phyloP scores from a whole-genome alignment of 2,329 filamentous ascomycete genomes.

The Fusarium marasasianum region DNA sequence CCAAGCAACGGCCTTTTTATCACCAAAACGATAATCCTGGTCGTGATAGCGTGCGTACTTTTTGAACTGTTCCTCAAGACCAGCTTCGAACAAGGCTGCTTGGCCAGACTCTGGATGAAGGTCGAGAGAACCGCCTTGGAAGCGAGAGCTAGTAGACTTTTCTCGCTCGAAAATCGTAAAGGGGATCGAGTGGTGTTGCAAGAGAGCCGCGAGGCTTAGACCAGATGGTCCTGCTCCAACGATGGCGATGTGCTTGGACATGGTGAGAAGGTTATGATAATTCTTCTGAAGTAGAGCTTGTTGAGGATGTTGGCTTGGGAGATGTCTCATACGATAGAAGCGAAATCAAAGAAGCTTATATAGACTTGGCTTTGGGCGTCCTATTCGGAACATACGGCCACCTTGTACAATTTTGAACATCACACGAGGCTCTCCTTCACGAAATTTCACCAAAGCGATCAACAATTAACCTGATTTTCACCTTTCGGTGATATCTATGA shows the following conservation, averaged over 20 bases:
- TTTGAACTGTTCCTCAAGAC: not conserved
- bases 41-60: not conserved
- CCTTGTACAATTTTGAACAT: rapidly evolving
- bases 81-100: not conserved
- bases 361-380: not conserved
- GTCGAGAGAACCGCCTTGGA: not conserved
- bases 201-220: not conserved
- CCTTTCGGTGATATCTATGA: not conserved
- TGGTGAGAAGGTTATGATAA: not conserved
- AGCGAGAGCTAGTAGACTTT: not conserved
- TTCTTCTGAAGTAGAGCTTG: rapidly evolving
- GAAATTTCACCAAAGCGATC: rapidly evolving
- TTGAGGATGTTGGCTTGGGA: rapidly evolving
- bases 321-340: too few relatives aligned
- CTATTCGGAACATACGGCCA: not conserved
- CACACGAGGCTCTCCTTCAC: not conserved
- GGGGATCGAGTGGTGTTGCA: not conserved
- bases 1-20: not conserved
- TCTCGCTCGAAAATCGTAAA: not conserved
- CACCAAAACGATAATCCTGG: not conserved
- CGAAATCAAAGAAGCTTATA: not conserved
- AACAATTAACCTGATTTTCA: rapidly evolving
- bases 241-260: not conserved
- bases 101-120: not conserved
- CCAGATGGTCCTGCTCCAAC: not conserved